Conservation (phyloP, 2,329 filamentous ascomycete genomes). For the Aquanectria penicillioides region DNA sequence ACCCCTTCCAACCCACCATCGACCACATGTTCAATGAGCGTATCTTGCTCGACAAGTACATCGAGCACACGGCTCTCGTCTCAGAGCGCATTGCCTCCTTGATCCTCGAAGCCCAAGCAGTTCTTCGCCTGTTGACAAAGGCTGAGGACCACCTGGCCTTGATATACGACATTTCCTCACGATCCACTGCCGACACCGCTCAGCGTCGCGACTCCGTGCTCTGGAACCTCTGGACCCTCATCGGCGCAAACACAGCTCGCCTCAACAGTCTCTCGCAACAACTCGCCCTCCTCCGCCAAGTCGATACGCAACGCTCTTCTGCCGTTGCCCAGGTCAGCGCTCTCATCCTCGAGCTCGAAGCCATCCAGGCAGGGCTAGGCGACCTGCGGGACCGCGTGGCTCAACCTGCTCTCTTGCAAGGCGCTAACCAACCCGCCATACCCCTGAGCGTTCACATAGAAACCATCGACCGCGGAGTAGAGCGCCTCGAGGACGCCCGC, state of each 20-base stretch:
- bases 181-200: slow-evolving; percentile 68
- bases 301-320: slow-evolving; percentile 71
- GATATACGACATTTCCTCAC: slow-evolving; percentile 75
- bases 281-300: slow-evolving; percentile 70
- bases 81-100: slow-evolving; percentile 75
- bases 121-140: slow-evolving; percentile 72
- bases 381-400: slow-evolving; percentile 78
- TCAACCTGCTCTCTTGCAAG: slow-evolving; percentile 68
- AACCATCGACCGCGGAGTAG: slow-evolving; percentile 76
- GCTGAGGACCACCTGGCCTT: slow-evolving; percentile 75
- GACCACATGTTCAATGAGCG: slow-evolving; percentile 61
- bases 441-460: slow-evolving; percentile 80
- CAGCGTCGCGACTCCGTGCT: slow-evolving; percentile 73
- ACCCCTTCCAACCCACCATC: slow-evolving; percentile 69
- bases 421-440: slow-evolving; percentile 50
- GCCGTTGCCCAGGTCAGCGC: slow-evolving; percentile 75
- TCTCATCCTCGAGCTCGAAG: slow-evolving; percentile 77
- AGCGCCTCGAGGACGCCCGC: slow-evolving; percentile 74
- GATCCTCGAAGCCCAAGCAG: slow-evolving; percentile 75
- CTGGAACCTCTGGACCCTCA: slow-evolving; percentile 75
- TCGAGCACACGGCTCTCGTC: slow-evolving; percentile 75
- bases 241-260: slow-evolving; percentile 74
- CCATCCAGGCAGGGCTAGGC: slow-evolving; percentile 75
- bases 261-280: slow-evolving; percentile 71
- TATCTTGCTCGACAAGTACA: slow-evolving; percentile 76